Evolutionary conservation across 139 green algal genomes (phyloP).

Genomic region (Chlamydomonas eustigma): DNA sequence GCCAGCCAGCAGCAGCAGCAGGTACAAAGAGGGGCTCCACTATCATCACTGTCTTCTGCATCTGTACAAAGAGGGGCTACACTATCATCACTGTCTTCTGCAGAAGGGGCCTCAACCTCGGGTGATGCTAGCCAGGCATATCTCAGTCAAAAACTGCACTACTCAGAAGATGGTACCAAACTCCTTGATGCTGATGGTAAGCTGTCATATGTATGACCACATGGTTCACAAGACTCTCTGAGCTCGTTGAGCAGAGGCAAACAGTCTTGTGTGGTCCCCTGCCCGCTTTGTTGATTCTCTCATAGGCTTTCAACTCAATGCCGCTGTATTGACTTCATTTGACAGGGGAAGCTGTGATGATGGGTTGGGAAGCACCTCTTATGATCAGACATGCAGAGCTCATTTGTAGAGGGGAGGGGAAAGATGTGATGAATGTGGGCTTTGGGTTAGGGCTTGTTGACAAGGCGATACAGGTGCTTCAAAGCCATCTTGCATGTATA

Average conservation of each 20-base stretch:
- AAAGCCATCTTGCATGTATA: too few species aligned
- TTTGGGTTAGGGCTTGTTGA: conserved; percentile 95
- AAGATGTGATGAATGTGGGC: conserved; percentile 91
- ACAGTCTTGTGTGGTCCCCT: too few species aligned
- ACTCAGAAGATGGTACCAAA: conserved; percentile 40
- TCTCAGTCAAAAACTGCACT: conserved; percentile 49
- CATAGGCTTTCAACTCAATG: too few species aligned
- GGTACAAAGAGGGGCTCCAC: background rate
- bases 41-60: background rate
- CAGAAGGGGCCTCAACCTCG: too few species aligned
- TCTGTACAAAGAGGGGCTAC: background rate
- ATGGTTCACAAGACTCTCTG: too few species aligned
- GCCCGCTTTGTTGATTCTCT: too few species aligned
- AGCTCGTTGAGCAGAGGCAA: too few species aligned
- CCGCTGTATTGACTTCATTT: too few species aligned
- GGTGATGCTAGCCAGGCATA: conserved; percentile 33
- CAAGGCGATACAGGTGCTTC: conserved; percentile 63
- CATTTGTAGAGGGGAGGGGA: conserved; percentile 47
- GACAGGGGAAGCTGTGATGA: conserved; percentile 93
- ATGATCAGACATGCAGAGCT: conserved; percentile 87
- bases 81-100: conserved; percentile 1
- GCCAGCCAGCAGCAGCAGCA: too few species aligned
- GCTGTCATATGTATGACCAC: too few species aligned
- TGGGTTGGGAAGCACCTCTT: conserved; percentile 90
- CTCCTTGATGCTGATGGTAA: conserved; percentile 75